A percentile compares a stretch with the other conserved stretches of the same genome.
phyloP scores from a whole-genome alignment of 345 rosid species.

The Eucalyptus dawsonii region DNA sequence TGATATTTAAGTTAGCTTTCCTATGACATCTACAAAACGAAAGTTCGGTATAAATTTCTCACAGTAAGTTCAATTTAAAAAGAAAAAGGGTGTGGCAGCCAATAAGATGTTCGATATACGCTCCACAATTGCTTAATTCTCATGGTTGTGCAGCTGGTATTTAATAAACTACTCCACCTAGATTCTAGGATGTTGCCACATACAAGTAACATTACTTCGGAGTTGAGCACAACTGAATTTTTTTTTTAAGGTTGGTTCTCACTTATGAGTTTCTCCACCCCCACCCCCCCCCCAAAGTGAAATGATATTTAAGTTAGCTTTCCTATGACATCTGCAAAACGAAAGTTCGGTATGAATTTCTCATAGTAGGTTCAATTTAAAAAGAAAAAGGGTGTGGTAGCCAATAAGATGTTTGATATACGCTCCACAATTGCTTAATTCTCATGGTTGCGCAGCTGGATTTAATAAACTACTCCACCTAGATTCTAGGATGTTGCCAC shows the following conservation, averaged over 20 bases:
- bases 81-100: background rate
- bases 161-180: background rate
- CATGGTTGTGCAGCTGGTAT: background rate
- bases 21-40: background rate
- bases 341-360: background rate
- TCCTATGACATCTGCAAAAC: background rate
- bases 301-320: background rate
- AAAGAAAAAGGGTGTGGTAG: background rate
- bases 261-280: background rate
- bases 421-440: background rate
- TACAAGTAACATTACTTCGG: background rate
- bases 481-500: background rate
- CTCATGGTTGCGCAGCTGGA: background rate
- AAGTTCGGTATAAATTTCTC: background rate
- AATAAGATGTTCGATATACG: background rate
- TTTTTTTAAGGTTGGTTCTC: no score
- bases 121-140: background rate
- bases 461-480: background rate
- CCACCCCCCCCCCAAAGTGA: no score
- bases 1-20: background rate
- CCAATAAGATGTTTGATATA: background rate
- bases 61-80: no score
- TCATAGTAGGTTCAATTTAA: background rate
- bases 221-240: no score
- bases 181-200: background rate